Evolutionary conservation across 306 rosid species (phyloP), one percentile per base, ranked within the genome.

Genomic region (Acmispon strigosus): DNA sequence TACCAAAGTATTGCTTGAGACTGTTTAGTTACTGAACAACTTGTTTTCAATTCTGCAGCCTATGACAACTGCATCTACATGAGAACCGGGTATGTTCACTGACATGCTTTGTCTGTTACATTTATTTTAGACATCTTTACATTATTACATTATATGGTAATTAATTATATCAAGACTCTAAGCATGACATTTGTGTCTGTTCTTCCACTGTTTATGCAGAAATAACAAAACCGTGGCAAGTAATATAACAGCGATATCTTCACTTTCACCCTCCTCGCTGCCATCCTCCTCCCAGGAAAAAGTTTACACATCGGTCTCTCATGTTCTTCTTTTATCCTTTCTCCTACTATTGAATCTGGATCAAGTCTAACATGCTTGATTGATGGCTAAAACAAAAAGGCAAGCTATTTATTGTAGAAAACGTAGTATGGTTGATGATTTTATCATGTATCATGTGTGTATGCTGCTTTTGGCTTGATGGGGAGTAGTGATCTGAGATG

Each of bases 61-160:
- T 92, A 90, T 73, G 98, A 92, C 65, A 84, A 24, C 20, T 92
- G 98, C 91, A 52, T 89, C 81, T 92, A 89, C 76, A 69, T 80
- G 86, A 85, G 84, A 29, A 74, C 81, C 0, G 92, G 98, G 98
- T 89, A 84, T 84, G 92, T 72, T 76, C 71, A 19, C 9, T 69
- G 27, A 10, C 10, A 45, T 18, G 34, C 60, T 45, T 58, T 13
- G 27, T 43, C 27, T 45, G 17, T 78, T 32, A 3, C 27, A 14
- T 74, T 41, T 8, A 22, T 4, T 18, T 61, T 52, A 2, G 72
- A 36, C 22, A 18, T 27, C 32, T 4, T 27, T 2, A 27, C 3
- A 27, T 27, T 27, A 2, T 27, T 3, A 27, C 3, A 52, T 32
- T 71, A 12, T 61, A n/a, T 41, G 41, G 22, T 62, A 15, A 10